Evolutionary conservation across 495 filamentous ascomycete species (phyloP), one percentile per base, ranked within the genome.

Genomic region (Chaetomidium leptoderma): DNA sequence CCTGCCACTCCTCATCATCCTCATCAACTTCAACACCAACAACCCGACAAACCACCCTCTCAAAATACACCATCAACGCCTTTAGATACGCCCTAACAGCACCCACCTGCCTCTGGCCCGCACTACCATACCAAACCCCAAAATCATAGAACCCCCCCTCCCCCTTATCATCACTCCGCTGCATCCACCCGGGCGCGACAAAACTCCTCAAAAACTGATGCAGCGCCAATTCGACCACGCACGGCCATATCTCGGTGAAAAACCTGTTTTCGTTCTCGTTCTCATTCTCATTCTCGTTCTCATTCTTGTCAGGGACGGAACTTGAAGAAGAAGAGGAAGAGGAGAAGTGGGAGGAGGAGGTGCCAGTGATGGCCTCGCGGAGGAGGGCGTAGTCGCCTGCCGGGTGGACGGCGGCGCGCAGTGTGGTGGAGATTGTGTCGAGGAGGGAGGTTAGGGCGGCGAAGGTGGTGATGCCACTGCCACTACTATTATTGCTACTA

Each of bases 401-500:
- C 10, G 55, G 48, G 21, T 33, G 26, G 26, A 52, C 30, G 14
- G 63, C 47, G 19, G 42, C 53, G 27, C 17, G 40, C 2, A 56
- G 27, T 4, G 58, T 63, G 49, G 52, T 30, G 4, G 63, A 57
- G 39, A 66, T 58, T 30, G 72, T 66, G 23, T 78, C 76, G 64
- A 79, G 73, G 27, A 77, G 76, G 47, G 74, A 68, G 48, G 72
- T 59, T 17, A 73, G 60, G 51, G 66, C 65, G 62, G 72, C 61
- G 23, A 81, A 71, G 70, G 76, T 74, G 55, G 62, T 58, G 21
- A 79, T 74, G 2, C n/a, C n/a, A n/a, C n/a, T n/a, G n/a, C n/a
- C n/a, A n/a, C n/a, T n/a, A n/a, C n/a, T n/a, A n/a, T n/a, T n/a
- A n/a, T n/a, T n/a, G n/a, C n/a, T n/a, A n/a, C n/a, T n/a, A n/a